Evolutionary conservation across 2,329 filamentous ascomycete species (phyloP).

Genomic region (Ceratocystis destructans): DNA sequence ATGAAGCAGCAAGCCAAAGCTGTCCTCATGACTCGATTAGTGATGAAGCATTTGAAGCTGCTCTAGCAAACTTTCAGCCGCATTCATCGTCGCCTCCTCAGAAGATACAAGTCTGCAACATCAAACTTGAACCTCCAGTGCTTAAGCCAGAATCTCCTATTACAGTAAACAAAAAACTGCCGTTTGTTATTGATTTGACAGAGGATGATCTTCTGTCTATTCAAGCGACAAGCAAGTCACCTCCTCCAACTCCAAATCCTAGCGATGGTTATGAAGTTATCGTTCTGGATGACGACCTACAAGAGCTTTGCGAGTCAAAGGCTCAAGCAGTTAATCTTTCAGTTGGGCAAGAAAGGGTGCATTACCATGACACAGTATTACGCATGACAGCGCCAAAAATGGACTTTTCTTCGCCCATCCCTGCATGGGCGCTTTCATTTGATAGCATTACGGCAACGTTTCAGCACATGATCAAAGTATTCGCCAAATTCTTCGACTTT

Average conservation of each 20-base stretch:
- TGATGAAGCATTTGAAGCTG: conserved; percentile 8
- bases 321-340: neutral
- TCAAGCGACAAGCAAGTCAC: neutral
- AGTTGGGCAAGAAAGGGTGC: conserved; percentile 25
- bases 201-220: neutral
- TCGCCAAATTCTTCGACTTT: neutral
- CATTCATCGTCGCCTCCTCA: neutral
- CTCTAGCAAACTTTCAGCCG: neutral
- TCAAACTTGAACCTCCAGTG: conserved; percentile 11
- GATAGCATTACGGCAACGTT: neutral
- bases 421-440: conserved; percentile 21
- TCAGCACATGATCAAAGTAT: neutral
- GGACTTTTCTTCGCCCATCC: conserved; percentile 22
- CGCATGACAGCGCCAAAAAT: conserved; percentile 25
- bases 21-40: neutral
- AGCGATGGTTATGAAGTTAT: neutral
- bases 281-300: neutral
- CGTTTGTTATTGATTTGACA: conserved; percentile 4
- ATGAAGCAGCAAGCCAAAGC: conserved; percentile 1
- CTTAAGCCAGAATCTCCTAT: neutral
- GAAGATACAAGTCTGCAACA: neutral
- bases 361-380: conserved; percentile 22
- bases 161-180: neutral
- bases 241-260: neutral
- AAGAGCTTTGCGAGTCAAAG: conserved; percentile 6